These are phyloP conservation scores for Leccinum pellstonianum DNA, from an alignment of 768 basidiomycete genomes.

Conservation along the genomic window DNA sequence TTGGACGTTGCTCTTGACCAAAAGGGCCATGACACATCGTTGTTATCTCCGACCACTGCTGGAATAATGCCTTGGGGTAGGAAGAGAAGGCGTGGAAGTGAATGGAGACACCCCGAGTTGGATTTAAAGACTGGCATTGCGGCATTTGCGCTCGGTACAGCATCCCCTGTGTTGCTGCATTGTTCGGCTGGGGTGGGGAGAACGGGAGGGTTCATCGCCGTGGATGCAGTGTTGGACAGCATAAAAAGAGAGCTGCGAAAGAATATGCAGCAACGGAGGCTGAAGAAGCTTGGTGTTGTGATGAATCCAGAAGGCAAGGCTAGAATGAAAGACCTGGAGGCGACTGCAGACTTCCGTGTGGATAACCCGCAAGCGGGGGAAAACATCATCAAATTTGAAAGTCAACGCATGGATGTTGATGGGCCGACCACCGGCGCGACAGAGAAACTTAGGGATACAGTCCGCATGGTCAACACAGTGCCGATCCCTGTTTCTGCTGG, in stretches of 20 bases:
- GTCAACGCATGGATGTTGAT: constrained; percentile 30
- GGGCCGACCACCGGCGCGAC: constrained; percentile 6
- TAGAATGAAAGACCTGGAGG: constrained; percentile 4
- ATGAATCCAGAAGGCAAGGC: not conserved
- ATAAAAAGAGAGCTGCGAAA: constrained; percentile 57
- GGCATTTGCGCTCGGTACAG: constrained; percentile 44
- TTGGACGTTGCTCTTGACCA: constrained; percentile 13
- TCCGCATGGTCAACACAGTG: constrained; percentile 21
- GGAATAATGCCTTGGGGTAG: constrained; percentile 1
- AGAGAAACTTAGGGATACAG: constrained; percentile 1
- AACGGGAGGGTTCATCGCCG: constrained; percentile 90
- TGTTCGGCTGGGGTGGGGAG: constrained; percentile 95
- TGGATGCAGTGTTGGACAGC: constrained; percentile 82
- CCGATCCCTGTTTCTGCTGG: constrained; percentile 31
- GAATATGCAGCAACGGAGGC: constrained; percentile 25
- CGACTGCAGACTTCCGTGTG: constrained; percentile 3
- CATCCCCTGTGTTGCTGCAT: constrained; percentile 71
- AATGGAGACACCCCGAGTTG: constrained; percentile 40
- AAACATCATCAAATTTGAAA: constrained; percentile 4
- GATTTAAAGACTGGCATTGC: constrained; percentile 58
- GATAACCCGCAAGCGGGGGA: constrained; percentile 12
- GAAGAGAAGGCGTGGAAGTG: constrained; percentile 14
- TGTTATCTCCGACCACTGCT: constrained; percentile 22
- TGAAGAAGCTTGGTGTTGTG: constrained; percentile 1
- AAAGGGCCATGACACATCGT: not conserved